Conservation (phyloP, 2,329 filamentous ascomycete species). For the Aspergillus flavus region DNA sequence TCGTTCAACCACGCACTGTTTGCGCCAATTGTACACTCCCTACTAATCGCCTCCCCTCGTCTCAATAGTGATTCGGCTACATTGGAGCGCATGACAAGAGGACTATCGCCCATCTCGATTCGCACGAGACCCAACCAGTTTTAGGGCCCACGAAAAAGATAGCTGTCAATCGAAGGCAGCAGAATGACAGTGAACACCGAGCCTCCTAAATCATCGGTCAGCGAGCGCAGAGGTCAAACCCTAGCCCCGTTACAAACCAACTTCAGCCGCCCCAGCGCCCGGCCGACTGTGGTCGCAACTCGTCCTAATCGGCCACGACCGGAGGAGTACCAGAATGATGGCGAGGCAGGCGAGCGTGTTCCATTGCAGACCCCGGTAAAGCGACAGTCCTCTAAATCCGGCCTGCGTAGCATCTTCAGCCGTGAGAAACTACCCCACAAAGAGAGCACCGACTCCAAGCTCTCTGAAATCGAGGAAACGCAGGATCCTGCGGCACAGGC, state of each 20-base stretch:
- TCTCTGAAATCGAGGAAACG: slow-evolving; percentile 38
- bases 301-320: slow-evolving; percentile 37
- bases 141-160: neutral
- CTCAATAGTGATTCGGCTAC: neutral
- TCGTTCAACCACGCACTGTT: neutral
- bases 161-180: slow-evolving; percentile 1
- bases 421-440: slow-evolving; percentile 38
- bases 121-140: neutral
- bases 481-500: slow-evolving; percentile 21
- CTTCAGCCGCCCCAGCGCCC: slow-evolving; percentile 33
- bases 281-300: slow-evolving; percentile 17
- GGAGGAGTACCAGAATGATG: slow-evolving; percentile 32
- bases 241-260: slow-evolving; percentile 43
- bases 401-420: slow-evolving; percentile 40
- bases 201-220: slow-evolving; percentile 30
- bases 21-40: neutral
- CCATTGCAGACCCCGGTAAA: slow-evolving; percentile 36
- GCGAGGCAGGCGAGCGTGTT: slow-evolving; percentile 29
- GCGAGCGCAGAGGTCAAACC: slow-evolving; percentile 41
- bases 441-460: slow-evolving; percentile 28
- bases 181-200: slow-evolving; percentile 24
- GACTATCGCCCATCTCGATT: neutral
- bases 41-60: neutral
- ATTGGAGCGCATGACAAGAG: neutral
- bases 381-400: slow-evolving; percentile 40